These are phyloP conservation scores for Penicillium sp. DNA, from an alignment of 2,329 filamentous ascomycete species.

Conservation along the genomic window DNA sequence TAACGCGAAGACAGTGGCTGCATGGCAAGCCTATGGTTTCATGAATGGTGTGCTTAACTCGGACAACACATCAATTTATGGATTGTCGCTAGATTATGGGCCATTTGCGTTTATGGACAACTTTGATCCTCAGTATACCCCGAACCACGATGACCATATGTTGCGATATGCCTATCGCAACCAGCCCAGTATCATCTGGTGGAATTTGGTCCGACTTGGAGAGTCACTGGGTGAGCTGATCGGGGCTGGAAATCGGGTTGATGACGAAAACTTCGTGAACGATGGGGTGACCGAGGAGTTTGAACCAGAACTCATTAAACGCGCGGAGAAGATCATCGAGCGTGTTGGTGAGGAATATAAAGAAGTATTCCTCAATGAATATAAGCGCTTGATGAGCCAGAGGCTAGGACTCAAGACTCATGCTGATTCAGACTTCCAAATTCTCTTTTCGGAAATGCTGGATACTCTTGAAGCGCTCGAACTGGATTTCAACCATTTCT, in stretches of 20 bases:
- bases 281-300: constrained; percentile 71
- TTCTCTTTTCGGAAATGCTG: constrained; percentile 76
- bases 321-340: constrained; percentile 81
- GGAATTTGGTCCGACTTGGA: constrained; percentile 90
- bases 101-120: constrained; percentile 98
- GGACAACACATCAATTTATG: constrained; percentile 90
- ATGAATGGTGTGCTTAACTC: constrained; percentile 98
- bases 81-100: constrained; percentile 89
- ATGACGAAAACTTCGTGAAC: constrained; percentile 67
- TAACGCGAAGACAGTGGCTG: constrained; percentile 83
- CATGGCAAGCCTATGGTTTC: constrained; percentile 98
- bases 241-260: constrained; percentile 70
- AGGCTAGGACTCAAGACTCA: constrained; percentile 72
- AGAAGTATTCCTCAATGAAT: constrained; percentile 81
- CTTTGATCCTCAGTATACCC: constrained; percentile 91
- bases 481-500: constrained; percentile 93
- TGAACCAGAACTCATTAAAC: constrained; percentile 67
- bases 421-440: constrained; percentile 73
- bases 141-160: constrained; percentile 90
- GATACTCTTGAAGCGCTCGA: constrained; percentile 79
- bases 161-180: constrained; percentile 89
- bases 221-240: constrained; percentile 87
- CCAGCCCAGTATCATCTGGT: constrained; percentile 96
- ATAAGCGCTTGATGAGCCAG: constrained; percentile 77
- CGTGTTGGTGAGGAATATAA: constrained; percentile 85